phyloP scores from a whole-genome alignment of 2,329 filamentous ascomycete species.

The Aphanocladium album region DNA sequence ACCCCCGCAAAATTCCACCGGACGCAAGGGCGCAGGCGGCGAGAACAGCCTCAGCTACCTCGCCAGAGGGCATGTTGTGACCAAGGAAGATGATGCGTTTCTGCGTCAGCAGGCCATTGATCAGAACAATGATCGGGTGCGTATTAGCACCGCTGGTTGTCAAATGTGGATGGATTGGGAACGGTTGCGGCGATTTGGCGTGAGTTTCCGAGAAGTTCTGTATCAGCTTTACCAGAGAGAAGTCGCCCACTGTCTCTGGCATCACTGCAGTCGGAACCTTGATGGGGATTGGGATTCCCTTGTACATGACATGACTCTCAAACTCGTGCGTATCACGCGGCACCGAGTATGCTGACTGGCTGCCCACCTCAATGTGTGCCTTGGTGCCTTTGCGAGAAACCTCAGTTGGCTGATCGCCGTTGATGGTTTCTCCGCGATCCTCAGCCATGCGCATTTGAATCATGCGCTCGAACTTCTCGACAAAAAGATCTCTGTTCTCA shows the following conservation, averaged over 20 bases:
- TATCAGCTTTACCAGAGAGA: conserved; percentile 94
- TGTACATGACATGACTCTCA: conserved; percentile 91
- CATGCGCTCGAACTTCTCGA: conserved; percentile 97
- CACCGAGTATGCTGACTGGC: conserved; percentile 61
- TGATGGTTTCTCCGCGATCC: conserved; percentile 44
- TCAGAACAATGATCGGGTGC: conserved; percentile 89
- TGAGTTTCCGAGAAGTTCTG: conserved; percentile 87
- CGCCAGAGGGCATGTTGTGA: conserved; percentile 89
- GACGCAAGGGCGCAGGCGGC: conserved; percentile 94
- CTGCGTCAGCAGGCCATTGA: conserved; percentile 92
- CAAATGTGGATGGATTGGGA: conserved; percentile 81
- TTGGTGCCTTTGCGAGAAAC: conserved; percentile 60
- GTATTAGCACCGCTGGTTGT: conserved; percentile 87
- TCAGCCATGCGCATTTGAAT: conserved; percentile 74
- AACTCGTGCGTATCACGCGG: conserved; percentile 97
- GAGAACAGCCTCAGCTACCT: conserved; percentile 95
- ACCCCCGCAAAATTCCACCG: conserved; percentile 85
- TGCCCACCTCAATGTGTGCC: conserved; percentile 52
- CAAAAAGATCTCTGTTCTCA: conserved; percentile 92
- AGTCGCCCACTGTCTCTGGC: conserved; percentile 95
- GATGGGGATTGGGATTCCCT: conserved; percentile 92
- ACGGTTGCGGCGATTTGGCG: conserved; percentile 75
- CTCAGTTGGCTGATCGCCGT: conserved; percentile 41
- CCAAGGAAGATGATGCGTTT: conserved; percentile 95
- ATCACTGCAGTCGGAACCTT: conserved; percentile 92